These are phyloP conservation scores for Nakazawaea wyomingensis DNA, from an alignment of 805 yeast species.

Conservation along the genomic window DNA sequence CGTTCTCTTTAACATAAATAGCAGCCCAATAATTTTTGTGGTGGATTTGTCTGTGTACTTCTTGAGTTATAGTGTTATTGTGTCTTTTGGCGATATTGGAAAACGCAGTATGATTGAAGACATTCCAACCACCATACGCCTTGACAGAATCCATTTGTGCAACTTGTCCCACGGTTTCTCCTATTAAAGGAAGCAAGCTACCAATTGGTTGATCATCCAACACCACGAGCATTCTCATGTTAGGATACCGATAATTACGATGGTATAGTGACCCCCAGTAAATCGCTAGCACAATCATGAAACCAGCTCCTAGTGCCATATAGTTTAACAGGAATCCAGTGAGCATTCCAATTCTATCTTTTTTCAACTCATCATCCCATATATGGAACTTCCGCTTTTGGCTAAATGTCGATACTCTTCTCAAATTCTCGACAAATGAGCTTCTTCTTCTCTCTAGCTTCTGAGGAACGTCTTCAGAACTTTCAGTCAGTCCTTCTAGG, in stretches of 20 bases:
- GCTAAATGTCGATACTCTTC: conserved; percentile 5
- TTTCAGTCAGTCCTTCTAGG: not conserved
- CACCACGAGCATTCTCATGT: conserved; percentile 34
- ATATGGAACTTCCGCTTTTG: conserved; percentile 5
- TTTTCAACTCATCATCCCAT: conserved; percentile 7
- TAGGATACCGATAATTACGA: conserved; percentile 24
- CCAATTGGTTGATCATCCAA: conserved; percentile 27
- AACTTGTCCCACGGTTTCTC: conserved; percentile 23
- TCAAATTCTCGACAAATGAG: not conserved
- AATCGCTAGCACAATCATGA: conserved; percentile 29
- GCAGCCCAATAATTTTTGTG: conserved; percentile 62
- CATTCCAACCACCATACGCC: conserved; percentile 32
- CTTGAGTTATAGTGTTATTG: conserved; percentile 29
- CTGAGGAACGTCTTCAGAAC: not conserved
- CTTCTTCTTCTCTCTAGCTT: not conserved
- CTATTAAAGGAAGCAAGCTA: conserved; percentile 23
- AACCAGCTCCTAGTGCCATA: conserved; percentile 1
- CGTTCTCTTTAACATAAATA: conserved; percentile 45
- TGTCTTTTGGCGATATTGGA: conserved; percentile 22
- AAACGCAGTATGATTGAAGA: conserved; percentile 26
- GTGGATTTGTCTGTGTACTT: conserved; percentile 40
- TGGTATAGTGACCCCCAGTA: conserved; percentile 45
- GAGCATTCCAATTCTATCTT: conserved; percentile 1
- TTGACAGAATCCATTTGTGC: conserved; percentile 13
- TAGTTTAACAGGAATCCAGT: conserved; percentile 5